These are phyloP conservation scores for Polygonum aviculare DNA, from an alignment of 148 eudicot genomes.

Conservation along the genomic window DNA sequence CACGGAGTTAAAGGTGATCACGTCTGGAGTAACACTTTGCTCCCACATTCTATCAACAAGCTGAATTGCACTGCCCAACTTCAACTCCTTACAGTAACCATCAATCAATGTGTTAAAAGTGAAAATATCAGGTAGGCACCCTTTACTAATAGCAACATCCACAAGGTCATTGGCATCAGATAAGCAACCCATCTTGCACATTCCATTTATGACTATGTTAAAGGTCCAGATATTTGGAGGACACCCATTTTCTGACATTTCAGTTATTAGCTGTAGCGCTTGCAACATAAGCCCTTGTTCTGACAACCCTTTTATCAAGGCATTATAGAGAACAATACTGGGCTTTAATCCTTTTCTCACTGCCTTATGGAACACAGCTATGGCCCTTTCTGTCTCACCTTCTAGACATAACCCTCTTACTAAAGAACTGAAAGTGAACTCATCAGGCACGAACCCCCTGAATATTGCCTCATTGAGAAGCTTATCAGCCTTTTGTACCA, in stretches of 20 bases:
- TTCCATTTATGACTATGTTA: constrained; percentile 67
- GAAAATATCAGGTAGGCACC: constrained; percentile 75
- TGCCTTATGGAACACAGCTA: constrained; percentile 48
- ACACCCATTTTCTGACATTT: constrained; percentile 68
- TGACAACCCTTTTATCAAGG: constrained; percentile 80
- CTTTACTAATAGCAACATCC: constrained; percentile 66
- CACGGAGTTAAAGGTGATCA: constrained; percentile 74
- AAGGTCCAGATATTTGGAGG: constrained; percentile 71
- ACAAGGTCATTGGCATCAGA: constrained; percentile 63
- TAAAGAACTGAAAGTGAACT: constrained; percentile 70
- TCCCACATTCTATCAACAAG: constrained; percentile 67
- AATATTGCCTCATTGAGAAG: constrained; percentile 58
- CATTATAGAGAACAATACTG: constrained; percentile 52
- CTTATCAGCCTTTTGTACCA: constrained; percentile 59
- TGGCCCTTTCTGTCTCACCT: constrained; percentile 72
- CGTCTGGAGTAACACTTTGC: constrained; percentile 66
- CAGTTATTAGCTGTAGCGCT: constrained; percentile 61
- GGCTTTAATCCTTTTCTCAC: constrained; percentile 49
- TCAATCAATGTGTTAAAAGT: constrained; percentile 87
- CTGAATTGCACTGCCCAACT: constrained; percentile 63
- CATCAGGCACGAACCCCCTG: constrained; percentile 75
- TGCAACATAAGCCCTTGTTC: constrained; percentile 57
- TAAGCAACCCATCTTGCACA: constrained; percentile 88
- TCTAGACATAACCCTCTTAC: constrained; percentile 63
- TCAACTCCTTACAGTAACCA: constrained; percentile 82